These are phyloP conservation scores for Backusella mclennaniae DNA, from an alignment of 192 early-diverging fungal genomes.

Conservation along the genomic window DNA sequence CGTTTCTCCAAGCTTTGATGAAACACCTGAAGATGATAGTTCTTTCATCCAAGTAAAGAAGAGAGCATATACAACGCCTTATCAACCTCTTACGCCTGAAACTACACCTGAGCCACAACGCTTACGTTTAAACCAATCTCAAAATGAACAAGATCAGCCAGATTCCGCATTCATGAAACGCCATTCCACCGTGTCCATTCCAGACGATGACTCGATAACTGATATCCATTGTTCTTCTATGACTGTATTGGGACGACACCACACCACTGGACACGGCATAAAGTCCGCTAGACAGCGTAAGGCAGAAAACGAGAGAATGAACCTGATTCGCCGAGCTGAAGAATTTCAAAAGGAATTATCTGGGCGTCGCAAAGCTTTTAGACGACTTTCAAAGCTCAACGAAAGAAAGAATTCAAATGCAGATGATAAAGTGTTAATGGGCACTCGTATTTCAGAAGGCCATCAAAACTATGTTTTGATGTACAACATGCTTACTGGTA, in stretches of 20 bases:
- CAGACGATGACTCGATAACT: not conserved
- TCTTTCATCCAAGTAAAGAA: not conserved
- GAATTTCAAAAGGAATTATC: constrained; percentile 30
- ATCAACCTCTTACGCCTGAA: not conserved
- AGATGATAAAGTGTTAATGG: constrained; percentile 53
- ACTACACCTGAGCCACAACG: not conserved
- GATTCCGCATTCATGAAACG: not conserved
- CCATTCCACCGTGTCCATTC: not conserved
- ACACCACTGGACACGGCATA: constrained; percentile 28
- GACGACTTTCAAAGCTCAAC: constrained; percentile 11
- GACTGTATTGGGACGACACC: constrained; percentile 11
- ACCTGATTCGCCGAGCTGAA: constrained; percentile 15
- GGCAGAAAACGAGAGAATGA: constrained; percentile 8
- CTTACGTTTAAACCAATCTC: not conserved
- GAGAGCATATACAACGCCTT: constrained; percentile 8
- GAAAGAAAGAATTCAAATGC: constrained; percentile 9
- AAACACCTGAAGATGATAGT: not conserved
- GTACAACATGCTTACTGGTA: constrained; percentile 99
- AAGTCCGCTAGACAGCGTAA: not conserved
- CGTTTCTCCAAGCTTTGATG: not conserved
- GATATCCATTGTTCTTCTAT: not conserved
- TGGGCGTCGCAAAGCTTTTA: constrained; percentile 24
- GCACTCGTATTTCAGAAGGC: constrained; percentile 87
- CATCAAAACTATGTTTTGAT: constrained; percentile 97
- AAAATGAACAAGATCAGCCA: not conserved